Evolutionary conservation across 805 yeast genomes (phyloP).

Genomic region (Zygosaccharomyces bisporus): DNA sequence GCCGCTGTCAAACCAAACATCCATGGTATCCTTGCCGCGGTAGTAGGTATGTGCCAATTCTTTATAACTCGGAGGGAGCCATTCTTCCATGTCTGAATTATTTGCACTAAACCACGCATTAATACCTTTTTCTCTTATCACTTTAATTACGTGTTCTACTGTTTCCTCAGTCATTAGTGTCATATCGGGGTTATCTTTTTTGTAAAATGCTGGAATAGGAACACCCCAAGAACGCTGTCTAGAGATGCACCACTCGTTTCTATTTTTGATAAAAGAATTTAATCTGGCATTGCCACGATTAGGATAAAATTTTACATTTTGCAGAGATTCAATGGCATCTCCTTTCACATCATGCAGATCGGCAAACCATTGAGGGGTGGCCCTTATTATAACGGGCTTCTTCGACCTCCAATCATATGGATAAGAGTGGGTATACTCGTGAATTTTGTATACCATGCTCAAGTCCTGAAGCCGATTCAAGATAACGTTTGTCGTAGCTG

Average conservation of each 20-base stretch:
- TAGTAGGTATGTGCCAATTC: constrained; percentile 42
- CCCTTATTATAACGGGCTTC: constrained; percentile 87
- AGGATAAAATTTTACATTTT: constrained; percentile 68
- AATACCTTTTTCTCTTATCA: constrained; percentile 57
- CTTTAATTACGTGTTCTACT: constrained; percentile 54
- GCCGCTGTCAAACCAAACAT: constrained; percentile 99
- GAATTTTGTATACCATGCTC: constrained; percentile 45
- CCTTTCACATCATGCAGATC: constrained; percentile 72
- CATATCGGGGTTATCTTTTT: constrained; percentile 50
- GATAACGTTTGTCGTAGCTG: constrained; percentile 50
- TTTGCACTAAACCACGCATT: constrained; percentile 74
- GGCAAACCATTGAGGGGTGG: constrained; percentile 97
- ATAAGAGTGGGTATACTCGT: constrained; percentile 70
- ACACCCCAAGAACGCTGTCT: constrained; percentile 98
- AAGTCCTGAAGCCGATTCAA: constrained; percentile 41
- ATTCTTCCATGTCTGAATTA: constrained; percentile 41
- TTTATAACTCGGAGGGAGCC: constrained; percentile 64
- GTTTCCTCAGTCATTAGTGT: constrained; percentile 57
- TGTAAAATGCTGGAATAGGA: constrained; percentile 85
- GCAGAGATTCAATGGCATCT: constrained; percentile 55
- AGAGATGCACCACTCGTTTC: constrained; percentile 97
- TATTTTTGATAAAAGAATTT: constrained; percentile 61
- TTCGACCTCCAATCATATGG: constrained; percentile 98
- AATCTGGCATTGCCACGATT: constrained; percentile 68
- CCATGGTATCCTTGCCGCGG: constrained; percentile 90